Evolutionary conservation across 106 monocot genomes (phyloP), one percentile per base, ranked within the genome.

Genomic region (Iris macrosiphon): DNA sequence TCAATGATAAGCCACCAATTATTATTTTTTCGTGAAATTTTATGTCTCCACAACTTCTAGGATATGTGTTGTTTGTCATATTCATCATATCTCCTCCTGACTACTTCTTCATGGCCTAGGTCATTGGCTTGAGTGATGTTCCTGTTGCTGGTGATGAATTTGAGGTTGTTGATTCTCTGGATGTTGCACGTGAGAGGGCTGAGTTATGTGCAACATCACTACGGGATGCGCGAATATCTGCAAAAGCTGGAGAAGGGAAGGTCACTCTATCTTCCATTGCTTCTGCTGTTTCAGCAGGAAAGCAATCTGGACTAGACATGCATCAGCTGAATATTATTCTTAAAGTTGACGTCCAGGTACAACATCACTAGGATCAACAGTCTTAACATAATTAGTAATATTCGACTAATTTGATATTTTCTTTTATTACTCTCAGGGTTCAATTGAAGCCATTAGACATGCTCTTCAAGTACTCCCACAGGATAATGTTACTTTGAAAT

Each of bases 341-440:
- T 26, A 99, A 99, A 55, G 98, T 91, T 63, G 98, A 99, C 66
- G 87, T 91, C 40, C 98, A 99, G 98, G 98, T 99, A 84, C 17
- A 19, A 19, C 16, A 14, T 45, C 20, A 38, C 0, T 57, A 82
- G 91, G 82, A 47, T 74, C 49, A 75, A 83, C 51, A 86, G 79
- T 30, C 23, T 92, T 25, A 74, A 56, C 45, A 65, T 63, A 52
- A 22, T 13, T 38, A 40, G 22, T 22, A 31, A 16, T 22, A 12
- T 64, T 43, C 40, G 11, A 45, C 24, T n/a, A 14, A 53, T 37
- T 40, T 67, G 38, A 47, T 3, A 34, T 10, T n/a, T 41, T 42
- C 44, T 37, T 49, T 35, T 5, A 45, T 55, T 40, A 21, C 25
- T 44, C n/a, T n/a, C n/a, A 99, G 98, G 98, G 98, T 59, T 91